phyloP scores from a whole-genome alignment of 1,284 basidiomycete species.

The Cerrena zonata region DNA sequence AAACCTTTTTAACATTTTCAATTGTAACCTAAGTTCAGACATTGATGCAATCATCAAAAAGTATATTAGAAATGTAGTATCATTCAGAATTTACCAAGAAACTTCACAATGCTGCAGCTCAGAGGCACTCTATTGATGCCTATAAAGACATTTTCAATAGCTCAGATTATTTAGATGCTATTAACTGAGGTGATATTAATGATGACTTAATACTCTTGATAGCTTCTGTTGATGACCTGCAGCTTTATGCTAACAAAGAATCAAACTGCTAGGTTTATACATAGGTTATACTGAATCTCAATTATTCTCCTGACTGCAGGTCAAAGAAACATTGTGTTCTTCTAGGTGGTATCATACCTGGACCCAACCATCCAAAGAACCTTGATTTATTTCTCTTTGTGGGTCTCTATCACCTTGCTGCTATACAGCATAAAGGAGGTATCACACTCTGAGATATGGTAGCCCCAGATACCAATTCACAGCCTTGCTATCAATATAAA shows the following conservation, averaged over 20 bases:
- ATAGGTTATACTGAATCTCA: constrained; percentile 23
- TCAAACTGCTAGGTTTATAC: constrained; percentile 27
- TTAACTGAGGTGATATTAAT: constrained; percentile 11
- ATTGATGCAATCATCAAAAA: constrained; percentile 10
- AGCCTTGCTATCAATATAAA: too few species aligned
- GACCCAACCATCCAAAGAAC: constrained; percentile 23
- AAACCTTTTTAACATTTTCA: constrained; percentile 21
- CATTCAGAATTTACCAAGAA: constrained; percentile 6
- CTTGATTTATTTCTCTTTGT: constrained; percentile 22
- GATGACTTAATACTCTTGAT: constrained; percentile 17
- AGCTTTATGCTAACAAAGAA: constrained; percentile 23
- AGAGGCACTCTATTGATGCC: background rate
- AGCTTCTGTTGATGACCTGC: constrained; percentile 26
- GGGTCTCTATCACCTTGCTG: constrained; percentile 20
- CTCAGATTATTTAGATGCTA: constrained; percentile 16
- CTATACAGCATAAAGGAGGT: constrained; percentile 17
- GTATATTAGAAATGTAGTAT: constrained; percentile 18
- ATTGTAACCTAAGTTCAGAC: constrained; percentile 23
- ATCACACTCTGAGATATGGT: constrained; percentile 15
- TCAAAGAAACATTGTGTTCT: constrained; percentile 24
- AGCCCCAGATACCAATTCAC: too few species aligned
- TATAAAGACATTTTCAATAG: constrained; percentile 16
- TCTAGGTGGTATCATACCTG: constrained; percentile 23
- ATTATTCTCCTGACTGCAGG: constrained; percentile 16
- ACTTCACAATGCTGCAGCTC: background rate